A percentile compares a stretch with the other conserved stretches of the same genome.
Evolutionary conservation across 2,329 filamentous ascomycete species (phyloP).

Genomic region (Fusarium globosum): DNA sequence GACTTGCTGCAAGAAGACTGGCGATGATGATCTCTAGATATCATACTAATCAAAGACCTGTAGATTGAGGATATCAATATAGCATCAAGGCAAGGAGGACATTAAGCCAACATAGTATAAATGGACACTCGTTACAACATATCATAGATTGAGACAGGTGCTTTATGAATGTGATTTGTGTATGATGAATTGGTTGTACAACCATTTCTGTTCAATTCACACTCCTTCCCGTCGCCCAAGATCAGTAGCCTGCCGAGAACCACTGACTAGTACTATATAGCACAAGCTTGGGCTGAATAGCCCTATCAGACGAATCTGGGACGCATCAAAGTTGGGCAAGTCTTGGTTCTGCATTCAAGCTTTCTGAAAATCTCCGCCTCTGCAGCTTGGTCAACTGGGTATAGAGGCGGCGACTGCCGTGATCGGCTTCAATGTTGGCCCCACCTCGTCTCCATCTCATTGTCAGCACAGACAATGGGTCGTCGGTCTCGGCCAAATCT

Average conservation of each 20-base stretch:
- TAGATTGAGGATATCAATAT: accelerated
- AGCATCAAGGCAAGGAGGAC: accelerated
- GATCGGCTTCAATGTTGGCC: background rate
- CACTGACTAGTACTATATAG: background rate
- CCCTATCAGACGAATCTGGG: accelerated
- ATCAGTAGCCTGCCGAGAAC: no score
- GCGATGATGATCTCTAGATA: background rate
- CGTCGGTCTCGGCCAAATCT: background rate
- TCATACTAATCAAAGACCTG: accelerated
- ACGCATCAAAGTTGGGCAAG: background rate
- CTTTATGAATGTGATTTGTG: background rate
- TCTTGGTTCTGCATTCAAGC: background rate
- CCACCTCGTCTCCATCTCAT: background rate
- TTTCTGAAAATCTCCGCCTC: background rate
- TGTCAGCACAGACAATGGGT: background rate
- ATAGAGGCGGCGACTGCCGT: background rate
- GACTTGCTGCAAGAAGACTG: slow-evolving; percentile 19
- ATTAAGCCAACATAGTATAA: background rate
- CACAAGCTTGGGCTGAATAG: accelerated
- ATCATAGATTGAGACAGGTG: accelerated
- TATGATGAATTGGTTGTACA: accelerated
- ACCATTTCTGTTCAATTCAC: accelerated
- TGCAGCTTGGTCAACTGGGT: background rate
- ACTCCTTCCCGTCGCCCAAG: background rate
- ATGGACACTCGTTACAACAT: background rate